A percentile compares a stretch with the other conserved stretches of the same genome.
Evolutionary conservation across 805 yeast genomes (phyloP).

Genomic region (Metahyphopichia silvanorum): DNA sequence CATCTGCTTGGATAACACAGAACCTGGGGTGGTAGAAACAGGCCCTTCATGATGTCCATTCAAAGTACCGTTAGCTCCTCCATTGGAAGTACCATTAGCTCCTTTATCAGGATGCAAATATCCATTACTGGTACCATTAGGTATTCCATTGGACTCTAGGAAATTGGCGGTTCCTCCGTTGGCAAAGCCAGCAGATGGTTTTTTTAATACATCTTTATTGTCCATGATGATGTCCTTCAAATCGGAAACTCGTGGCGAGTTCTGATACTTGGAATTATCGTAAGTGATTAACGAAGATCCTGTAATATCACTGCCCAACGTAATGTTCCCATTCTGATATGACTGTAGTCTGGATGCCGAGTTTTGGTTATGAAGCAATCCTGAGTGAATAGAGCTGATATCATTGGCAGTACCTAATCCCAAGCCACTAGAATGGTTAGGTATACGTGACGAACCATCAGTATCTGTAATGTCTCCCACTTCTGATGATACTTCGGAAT

Average conservation of each 20-base stretch:
- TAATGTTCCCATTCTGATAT: constrained; percentile 3
- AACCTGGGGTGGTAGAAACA: constrained; percentile 12
- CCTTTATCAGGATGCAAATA: neutral
- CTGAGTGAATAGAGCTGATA: constrained; percentile 40
- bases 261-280: constrained; percentile 9
- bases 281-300: constrained; percentile 15
- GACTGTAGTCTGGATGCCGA: constrained; percentile 3
- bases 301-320: constrained; percentile 8
- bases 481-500: constrained; percentile 8
- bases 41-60: neutral
- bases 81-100: neutral
- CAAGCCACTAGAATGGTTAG: constrained; percentile 7
- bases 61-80: neutral
- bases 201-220: neutral
- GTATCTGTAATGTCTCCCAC: constrained; percentile 7
- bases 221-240: constrained; percentile 22
- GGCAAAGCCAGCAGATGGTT: neutral
- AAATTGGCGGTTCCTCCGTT: too few species aligned
- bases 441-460: constrained; percentile 2
- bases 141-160: too few species aligned
- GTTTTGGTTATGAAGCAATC: constrained; percentile 12
- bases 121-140: neutral
- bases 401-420: constrained; percentile 42
- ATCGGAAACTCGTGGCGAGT: constrained; percentile 34
- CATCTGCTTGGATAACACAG: constrained; percentile 30